These are phyloP conservation scores for Amaranthus cruentus DNA, from an alignment of 148 eudicot species.

Conservation along the genomic window DNA sequence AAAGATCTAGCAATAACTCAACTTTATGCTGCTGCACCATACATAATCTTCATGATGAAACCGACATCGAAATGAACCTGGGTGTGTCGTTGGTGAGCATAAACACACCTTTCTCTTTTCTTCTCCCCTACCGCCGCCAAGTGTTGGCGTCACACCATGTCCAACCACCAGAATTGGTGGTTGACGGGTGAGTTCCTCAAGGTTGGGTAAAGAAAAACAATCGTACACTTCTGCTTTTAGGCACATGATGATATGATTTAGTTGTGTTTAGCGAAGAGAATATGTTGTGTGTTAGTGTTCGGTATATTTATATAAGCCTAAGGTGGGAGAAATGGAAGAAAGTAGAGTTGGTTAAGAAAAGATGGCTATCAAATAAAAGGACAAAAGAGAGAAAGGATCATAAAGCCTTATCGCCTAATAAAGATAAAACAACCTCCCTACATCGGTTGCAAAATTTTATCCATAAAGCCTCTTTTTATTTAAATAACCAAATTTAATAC, in stretches of 20 bases:
- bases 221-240: constrained; percentile 3
- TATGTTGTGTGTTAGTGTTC: constrained; percentile 18
- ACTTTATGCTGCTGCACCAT: constrained; percentile 40
- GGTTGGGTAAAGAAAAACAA: constrained; percentile 19
- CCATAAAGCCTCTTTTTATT: too few relatives aligned
- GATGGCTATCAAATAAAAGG: constrained; percentile 13
- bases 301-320: constrained; percentile 11
- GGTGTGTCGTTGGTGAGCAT: constrained; percentile 77
- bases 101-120: constrained; percentile 34
- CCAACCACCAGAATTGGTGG: constrained; percentile 9
- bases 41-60: constrained; percentile 52
- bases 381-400: constrained; percentile 8
- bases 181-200: constrained; percentile 7
- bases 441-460: neutral
- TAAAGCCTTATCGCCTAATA: neutral
- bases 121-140: constrained; percentile 2
- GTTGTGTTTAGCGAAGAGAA: constrained; percentile 14
- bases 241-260: constrained; percentile 19
- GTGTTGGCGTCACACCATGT: neutral
- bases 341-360: constrained; percentile 22
- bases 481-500: too few relatives aligned
- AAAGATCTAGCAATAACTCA: neutral
- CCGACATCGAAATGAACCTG: constrained; percentile 68
- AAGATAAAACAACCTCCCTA: neutral
- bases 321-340: constrained; percentile 5